Base-by-base conservation (phyloP, 2,329 filamentous ascomycete genomes). In the Boeremia exigua region DNA sequence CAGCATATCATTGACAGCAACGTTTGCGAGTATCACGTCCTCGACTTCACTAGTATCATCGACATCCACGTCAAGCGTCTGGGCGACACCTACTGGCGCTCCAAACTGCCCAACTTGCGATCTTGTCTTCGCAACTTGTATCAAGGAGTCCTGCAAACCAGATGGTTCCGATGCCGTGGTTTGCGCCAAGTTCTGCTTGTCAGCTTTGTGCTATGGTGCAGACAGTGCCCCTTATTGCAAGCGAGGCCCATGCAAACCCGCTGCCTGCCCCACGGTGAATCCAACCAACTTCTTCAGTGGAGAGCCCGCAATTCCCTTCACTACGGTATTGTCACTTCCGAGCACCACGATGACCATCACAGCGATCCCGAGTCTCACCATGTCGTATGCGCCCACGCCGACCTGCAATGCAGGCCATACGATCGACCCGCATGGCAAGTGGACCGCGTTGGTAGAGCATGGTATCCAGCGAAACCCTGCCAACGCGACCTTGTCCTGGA, bases 381-480 rank as follows among this genome's bases (percentile, higher is more conserved):
- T 56, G 11, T 29, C 39, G 14, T 9, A 28, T 27, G 17, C 27
- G 0, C 38, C 54, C 14, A 54, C 45, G 7, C 49, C 55, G 29
- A 40, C 30, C 4, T 52, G 48, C 39, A 32, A 32, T 2, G 4
- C 25, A 6, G 54, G 48, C 28, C 42, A 40, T 2, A 30, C 7
- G 0, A 39, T 46, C 9, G 30, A 39, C 11, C 49, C 39, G 5
- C 8, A 42, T 8, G 36, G 39, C 36, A 47, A 49, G 25, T 60
- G 54, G 54, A 50, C 40, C 2, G 38, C 40, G 2, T 33, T 48
- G 2, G 7, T 56, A 3, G 51, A 58, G 17, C 56, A 56, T 9
- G 42, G 51, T n/a, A 38, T 44, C 11, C 48, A 47, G 15, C 25
- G 38, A 3, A 6, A 9, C 1, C 37, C 33, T 8, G 11, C 32